Conservation (phyloP, 352 stramenopile species). For the Pythium apleroticum region DNA sequence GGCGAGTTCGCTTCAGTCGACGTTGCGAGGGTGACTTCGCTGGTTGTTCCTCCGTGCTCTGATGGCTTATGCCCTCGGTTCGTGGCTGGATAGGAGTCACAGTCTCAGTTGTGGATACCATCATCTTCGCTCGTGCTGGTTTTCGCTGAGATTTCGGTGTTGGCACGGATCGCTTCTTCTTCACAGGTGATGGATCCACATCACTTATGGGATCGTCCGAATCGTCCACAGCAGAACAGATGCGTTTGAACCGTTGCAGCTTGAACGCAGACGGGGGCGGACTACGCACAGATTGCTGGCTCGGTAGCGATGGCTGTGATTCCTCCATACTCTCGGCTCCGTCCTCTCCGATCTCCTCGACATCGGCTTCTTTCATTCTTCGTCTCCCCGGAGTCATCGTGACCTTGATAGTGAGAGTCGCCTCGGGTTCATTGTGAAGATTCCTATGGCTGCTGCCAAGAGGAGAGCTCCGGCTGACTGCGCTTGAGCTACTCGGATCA, state of each 20-base stretch:
- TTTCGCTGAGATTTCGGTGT: neutral
- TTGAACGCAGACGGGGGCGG: slow-evolving; percentile 30
- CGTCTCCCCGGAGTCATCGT: neutral
- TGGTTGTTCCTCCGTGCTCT: neutral
- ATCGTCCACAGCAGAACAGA: slow-evolving; percentile 50
- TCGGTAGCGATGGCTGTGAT: slow-evolving; percentile 1
- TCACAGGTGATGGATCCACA: slow-evolving; percentile 7
- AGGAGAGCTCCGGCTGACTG: neutral
- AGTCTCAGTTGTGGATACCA: slow-evolving; percentile 5
- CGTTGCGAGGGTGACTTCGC: slow-evolving; percentile 6
- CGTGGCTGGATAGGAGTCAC: slow-evolving; percentile 4
- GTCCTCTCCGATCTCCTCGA: slow-evolving; percentile 2
- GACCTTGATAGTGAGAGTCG: neutral
- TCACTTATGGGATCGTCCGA: slow-evolving; percentile 31
- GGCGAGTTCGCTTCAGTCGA: slow-evolving; percentile 19
- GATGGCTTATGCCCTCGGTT: neutral
- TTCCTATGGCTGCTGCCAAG: neutral
- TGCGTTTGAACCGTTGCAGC: slow-evolving; percentile 32
- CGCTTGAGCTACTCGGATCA: neutral
- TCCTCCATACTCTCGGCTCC: slow-evolving; percentile 9
- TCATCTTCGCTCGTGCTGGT: neutral
- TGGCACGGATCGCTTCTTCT: slow-evolving; percentile 8
- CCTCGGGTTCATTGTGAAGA: neutral
- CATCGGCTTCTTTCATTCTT: neutral
- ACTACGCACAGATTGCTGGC: slow-evolving; percentile 17